Evolutionary conservation across 768 basidiomycete species (phyloP).

Genomic region (Suillus subluteus): DNA sequence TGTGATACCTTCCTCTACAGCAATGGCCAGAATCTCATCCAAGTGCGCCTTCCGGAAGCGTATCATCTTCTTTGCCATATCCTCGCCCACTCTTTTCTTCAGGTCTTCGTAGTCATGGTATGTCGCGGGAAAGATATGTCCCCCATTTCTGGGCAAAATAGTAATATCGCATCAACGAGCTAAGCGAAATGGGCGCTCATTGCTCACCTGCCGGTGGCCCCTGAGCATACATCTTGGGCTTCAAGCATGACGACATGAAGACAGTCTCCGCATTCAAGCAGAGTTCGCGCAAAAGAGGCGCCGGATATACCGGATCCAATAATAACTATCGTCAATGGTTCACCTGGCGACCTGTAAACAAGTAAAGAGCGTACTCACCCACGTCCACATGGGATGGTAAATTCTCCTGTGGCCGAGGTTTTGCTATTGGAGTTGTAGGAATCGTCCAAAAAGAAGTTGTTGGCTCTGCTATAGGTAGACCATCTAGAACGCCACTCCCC

Average conservation of each 20-base stretch:
- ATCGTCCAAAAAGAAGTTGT: conserved; percentile 67
- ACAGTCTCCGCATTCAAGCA: conserved; percentile 30
- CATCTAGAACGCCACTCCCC: conserved; percentile 37
- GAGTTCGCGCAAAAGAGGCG: conserved; percentile 43
- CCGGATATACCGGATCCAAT: conserved; percentile 61
- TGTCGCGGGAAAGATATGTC: conserved; percentile 52
- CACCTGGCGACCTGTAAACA: not conserved
- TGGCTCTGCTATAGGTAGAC: conserved; percentile 58
- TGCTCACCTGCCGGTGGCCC: conserved; percentile 53
- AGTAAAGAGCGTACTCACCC: conserved; percentile 28
- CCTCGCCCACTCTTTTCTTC: conserved; percentile 40
- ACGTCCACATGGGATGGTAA: conserved; percentile 61
- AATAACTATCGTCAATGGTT: conserved; percentile 34
- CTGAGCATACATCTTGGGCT: conserved; percentile 59
- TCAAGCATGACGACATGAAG: conserved; percentile 58
- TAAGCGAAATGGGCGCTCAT: conserved; percentile 7
- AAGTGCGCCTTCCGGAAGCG: conserved; percentile 45
- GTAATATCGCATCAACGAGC: not conserved
- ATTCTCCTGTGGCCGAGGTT: conserved; percentile 22
- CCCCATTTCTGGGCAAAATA: conserved; percentile 45
- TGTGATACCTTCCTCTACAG: conserved; percentile 30
- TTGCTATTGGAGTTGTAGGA: conserved; percentile 52
- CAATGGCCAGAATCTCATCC: conserved; percentile 33
- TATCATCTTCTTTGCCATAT: conserved; percentile 42
- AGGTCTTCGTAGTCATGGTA: conserved; percentile 49